phyloP scores from a whole-genome alignment of 305 asterid species.

The Solanum aculeatissimum region DNA sequence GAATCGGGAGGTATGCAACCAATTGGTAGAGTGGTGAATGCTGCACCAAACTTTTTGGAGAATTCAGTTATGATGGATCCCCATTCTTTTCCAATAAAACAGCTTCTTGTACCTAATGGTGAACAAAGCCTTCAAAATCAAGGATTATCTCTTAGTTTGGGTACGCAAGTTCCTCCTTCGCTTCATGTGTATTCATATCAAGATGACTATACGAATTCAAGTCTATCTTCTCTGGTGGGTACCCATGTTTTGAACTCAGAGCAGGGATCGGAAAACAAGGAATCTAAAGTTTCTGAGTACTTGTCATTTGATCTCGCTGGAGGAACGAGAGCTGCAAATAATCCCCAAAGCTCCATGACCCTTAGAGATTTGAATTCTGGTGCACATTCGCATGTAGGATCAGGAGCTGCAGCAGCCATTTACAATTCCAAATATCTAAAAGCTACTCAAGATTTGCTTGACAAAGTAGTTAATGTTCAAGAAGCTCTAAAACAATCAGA shows the following conservation, averaged over 20 bases:
- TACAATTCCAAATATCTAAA: conserved; percentile 42
- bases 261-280: conserved; percentile 17
- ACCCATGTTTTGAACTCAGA: conserved; percentile 22
- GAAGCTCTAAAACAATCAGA: conserved; percentile 24
- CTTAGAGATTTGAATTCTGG: conserved; percentile 17
- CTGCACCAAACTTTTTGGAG: conserved; percentile 23
- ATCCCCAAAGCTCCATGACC: conserved; percentile 12
- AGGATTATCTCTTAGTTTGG: conserved; percentile 66
- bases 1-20: conserved; percentile 23
- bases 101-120: conserved; percentile 11
- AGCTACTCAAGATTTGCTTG: conserved; percentile 54
- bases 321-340: conserved; percentile 12
- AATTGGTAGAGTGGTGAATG: conserved; percentile 12
- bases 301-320: conserved; percentile 36
- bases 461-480: conserved; percentile 48
- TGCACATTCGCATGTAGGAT: conserved; percentile 14
- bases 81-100: conserved; percentile 16
- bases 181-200: conserved; percentile 31
- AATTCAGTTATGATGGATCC: conserved; percentile 18
- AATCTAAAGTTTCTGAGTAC: conserved; percentile 33
- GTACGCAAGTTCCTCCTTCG: conserved; percentile 33
- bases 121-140: conserved; percentile 33
- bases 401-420: conserved; percentile 19
- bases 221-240: conserved; percentile 27
- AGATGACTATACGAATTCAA: conserved; percentile 28